phyloP scores from a whole-genome alignment of 2,329 filamentous ascomycete species.

The Penicillium sp. region DNA sequence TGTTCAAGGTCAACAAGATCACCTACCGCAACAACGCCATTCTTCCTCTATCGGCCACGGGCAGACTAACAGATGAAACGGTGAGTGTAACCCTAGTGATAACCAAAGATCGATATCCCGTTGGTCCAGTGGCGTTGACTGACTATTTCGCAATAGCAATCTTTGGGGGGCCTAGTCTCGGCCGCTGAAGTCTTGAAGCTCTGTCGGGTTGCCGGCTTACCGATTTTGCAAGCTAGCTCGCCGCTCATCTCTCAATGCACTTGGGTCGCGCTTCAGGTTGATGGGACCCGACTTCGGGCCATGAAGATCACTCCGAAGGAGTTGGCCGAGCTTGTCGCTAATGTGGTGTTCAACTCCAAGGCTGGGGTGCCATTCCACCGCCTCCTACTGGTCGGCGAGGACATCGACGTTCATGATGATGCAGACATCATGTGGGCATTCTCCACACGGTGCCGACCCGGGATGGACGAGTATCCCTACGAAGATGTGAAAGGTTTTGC shows the following conservation, averaged over 20 bases:
- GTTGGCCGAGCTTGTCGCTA: conserved; percentile 44
- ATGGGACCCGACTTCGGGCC: conserved; percentile 56
- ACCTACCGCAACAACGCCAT: conserved; percentile 53
- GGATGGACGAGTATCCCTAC: conserved; percentile 47
- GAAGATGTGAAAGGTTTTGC: conserved; percentile 48
- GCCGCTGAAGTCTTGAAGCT: conserved; percentile 39
- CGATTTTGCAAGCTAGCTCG: conserved; percentile 47
- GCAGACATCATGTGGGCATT: conserved; percentile 55
- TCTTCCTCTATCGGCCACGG: conserved; percentile 47
- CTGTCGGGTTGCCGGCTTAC: conserved; percentile 40
- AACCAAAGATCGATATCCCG: background rate
- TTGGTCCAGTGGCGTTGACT: background rate
- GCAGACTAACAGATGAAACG: conserved; percentile 49
- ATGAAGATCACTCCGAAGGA: conserved; percentile 52
- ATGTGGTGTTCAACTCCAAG: conserved; percentile 46
- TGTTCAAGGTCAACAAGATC: conserved; percentile 49
- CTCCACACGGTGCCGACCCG: conserved; percentile 49
- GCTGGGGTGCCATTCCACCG: conserved; percentile 47
- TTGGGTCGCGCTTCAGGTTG: conserved; percentile 57
- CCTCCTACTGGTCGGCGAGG: conserved; percentile 50
- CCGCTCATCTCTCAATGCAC: conserved; percentile 52
- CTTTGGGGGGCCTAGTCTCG: too few species aligned
- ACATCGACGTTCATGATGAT: conserved; percentile 50
- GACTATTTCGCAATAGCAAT: background rate
- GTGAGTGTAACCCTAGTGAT: conserved; percentile 19